Evolutionary conservation across 352 stramenopile species (phyloP).

Genomic region (Blastocystis sp.): DNA sequence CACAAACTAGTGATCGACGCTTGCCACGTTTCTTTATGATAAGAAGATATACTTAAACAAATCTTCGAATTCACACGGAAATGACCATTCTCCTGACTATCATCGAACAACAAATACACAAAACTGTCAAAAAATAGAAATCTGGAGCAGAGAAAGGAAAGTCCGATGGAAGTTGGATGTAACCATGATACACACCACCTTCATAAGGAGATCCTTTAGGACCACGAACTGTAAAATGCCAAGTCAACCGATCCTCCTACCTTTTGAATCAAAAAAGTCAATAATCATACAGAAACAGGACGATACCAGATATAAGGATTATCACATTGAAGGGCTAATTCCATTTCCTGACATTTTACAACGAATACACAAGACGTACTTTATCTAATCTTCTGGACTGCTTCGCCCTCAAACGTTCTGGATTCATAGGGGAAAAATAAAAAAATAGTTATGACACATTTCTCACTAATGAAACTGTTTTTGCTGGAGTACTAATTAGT

Average conservation of each 20-base stretch:
- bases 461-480: neutral
- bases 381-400: neutral
- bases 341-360: neutral
- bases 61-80: constrained; percentile 36
- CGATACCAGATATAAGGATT: constrained; percentile 45
- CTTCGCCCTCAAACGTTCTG: neutral
- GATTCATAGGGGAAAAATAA: neutral
- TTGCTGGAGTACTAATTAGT: too few species aligned
- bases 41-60: constrained; percentile 46
- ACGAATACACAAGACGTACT: neutral
- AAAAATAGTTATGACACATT: neutral
- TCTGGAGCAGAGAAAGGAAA: constrained; percentile 46
- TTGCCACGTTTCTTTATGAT: constrained; percentile 41
- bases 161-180: constrained; percentile 62
- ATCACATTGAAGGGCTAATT: neutral
- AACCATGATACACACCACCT: constrained; percentile 65
- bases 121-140: constrained; percentile 54
- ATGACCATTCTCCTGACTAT: constrained; percentile 45
- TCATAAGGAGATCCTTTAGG: constrained; percentile 63
- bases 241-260: constrained; percentile 64
- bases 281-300: neutral
- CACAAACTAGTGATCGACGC: constrained; percentile 1
- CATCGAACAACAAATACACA: neutral
- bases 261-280: neutral
- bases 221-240: constrained; percentile 65